A percentile compares a stretch with the other conserved stretches of the same genome.
Conservation (phyloP, 2,329 filamentous ascomycete genomes). For the Claviceps citrina region DNA sequence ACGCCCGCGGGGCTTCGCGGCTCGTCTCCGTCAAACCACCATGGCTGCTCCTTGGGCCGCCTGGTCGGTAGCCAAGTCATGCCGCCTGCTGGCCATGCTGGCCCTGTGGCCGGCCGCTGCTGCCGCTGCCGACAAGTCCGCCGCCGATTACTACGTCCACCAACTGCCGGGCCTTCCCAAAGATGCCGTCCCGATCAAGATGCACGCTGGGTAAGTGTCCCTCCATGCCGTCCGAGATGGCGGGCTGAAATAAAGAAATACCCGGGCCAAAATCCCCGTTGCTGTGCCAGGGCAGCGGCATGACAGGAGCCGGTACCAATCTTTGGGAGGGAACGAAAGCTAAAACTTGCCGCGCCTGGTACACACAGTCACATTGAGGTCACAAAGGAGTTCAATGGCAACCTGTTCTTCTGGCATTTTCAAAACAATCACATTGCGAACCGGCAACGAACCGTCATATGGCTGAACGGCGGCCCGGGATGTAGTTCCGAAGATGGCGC, state of each 20-base stretch:
- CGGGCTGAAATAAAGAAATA: not conserved
- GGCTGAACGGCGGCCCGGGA: conserved; percentile 92
- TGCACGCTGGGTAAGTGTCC: conserved; percentile 80
- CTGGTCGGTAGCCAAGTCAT: conserved; percentile 1
- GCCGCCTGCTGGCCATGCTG: conserved; percentile 18
- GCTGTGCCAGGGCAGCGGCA: too few species aligned
- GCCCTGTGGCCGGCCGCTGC: conserved; percentile 27
- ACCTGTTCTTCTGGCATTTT: conserved; percentile 98
- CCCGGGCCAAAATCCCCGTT: too few species aligned
- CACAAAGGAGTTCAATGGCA: conserved; percentile 68
- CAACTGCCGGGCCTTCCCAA: conserved; percentile 71
- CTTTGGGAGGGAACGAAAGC: not conserved
- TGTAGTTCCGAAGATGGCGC: conserved; percentile 96
- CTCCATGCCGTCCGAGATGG: not conserved
- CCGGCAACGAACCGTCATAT: conserved; percentile 77
- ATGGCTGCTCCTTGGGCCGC: conserved; percentile 4
- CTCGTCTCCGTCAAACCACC: not conserved
- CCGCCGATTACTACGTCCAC: conserved; percentile 77
- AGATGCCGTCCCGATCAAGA: conserved; percentile 61
- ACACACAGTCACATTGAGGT: conserved; percentile 72
- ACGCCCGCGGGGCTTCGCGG: not conserved
- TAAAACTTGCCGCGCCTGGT: not conserved
- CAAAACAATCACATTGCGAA: conserved; percentile 92
- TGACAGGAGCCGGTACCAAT: not conserved
- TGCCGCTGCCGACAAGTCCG: conserved; percentile 15